phyloP scores from a whole-genome alignment of 2,329 filamentous ascomycete genomes.

The Incumbomyces lentus region DNA sequence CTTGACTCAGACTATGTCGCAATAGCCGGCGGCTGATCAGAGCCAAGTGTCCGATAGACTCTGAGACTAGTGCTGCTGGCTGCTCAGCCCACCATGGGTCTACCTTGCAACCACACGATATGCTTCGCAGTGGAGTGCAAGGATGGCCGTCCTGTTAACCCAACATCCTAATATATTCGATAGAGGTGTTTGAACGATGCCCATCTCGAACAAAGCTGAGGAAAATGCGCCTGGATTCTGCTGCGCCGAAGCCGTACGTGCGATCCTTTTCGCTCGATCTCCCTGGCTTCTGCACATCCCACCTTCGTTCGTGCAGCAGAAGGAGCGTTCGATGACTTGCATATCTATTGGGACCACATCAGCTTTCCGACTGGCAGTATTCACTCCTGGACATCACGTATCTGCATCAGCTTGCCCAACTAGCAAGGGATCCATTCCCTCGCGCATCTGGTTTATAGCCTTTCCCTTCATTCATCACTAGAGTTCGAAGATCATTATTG shows the following conservation, averaged over 20 bases:
- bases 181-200: conserved; percentile 14
- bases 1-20: conserved; percentile 7
- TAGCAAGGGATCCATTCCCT: too few species aligned
- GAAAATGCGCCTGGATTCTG: conserved; percentile 6
- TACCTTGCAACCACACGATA: conserved; percentile 7
- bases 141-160: conserved; percentile 14
- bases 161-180: conserved; percentile 16
- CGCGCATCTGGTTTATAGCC: background rate
- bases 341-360: conserved; percentile 7
- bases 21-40: conserved; percentile 6
- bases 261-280: background rate
- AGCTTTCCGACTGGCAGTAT: conserved; percentile 4
- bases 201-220: conserved; percentile 17
- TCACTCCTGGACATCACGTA: conserved; percentile 1
- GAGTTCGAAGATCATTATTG: conserved; percentile 11
- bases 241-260: background rate
- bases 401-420: background rate
- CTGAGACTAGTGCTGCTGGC: conserved; percentile 14
- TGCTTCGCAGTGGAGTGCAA: conserved; percentile 13
- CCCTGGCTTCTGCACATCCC: background rate
- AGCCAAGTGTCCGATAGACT: conserved; percentile 18
- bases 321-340: conserved; percentile 8
- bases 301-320: conserved; percentile 3
- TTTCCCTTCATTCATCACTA: conserved; percentile 1
- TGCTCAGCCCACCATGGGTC: conserved; percentile 17